phyloP scores from a whole-genome alignment of 75 land plant genomes.

The Pseudotsuga menziesii region DNA sequence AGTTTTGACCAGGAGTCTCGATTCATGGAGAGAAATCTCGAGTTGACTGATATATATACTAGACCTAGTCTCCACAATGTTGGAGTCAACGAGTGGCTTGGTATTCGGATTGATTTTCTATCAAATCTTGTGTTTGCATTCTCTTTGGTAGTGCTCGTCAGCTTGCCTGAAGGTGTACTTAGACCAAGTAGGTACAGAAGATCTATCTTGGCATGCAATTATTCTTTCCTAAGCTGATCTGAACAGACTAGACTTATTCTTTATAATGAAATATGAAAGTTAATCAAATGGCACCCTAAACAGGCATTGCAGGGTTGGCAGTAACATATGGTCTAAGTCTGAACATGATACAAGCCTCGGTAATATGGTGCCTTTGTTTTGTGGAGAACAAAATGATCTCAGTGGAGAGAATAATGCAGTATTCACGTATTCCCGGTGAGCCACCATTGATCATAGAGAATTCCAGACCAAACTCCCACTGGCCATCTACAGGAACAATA shows the following conservation, averaged over 20 bases:
- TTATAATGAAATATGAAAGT: neutral
- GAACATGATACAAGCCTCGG: conserved; percentile 65
- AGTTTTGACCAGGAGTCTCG: conserved; percentile 60
- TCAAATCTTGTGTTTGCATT: conserved; percentile 61
- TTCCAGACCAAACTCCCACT: conserved; percentile 37
- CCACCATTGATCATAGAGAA: conserved; percentile 59
- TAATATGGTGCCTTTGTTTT: conserved; percentile 68
- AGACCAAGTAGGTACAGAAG: neutral
- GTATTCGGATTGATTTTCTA: conserved; percentile 69
- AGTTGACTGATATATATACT: conserved; percentile 44
- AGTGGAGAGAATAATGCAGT: conserved; percentile 84
- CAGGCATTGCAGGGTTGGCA: conserved; percentile 80
- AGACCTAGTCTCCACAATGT: conserved; percentile 57
- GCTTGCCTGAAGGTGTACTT: conserved; percentile 29
- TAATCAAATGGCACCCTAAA: neutral
- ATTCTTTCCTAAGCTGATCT: neutral
- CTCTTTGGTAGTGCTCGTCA: conserved; percentile 55
- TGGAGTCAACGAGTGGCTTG: conserved; percentile 79
- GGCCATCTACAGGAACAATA: conserved; percentile 72
- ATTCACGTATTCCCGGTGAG: conserved; percentile 61
- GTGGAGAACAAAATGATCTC: conserved; percentile 89
- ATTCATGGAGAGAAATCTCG: conserved; percentile 46
- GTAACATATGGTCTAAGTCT: conserved; percentile 78
- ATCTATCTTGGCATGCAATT: neutral
- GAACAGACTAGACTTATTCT: neutral